phyloP scores from a whole-genome alignment of 2,329 filamentous ascomycete genomes.

The Zymoseptoria crescenta region DNA sequence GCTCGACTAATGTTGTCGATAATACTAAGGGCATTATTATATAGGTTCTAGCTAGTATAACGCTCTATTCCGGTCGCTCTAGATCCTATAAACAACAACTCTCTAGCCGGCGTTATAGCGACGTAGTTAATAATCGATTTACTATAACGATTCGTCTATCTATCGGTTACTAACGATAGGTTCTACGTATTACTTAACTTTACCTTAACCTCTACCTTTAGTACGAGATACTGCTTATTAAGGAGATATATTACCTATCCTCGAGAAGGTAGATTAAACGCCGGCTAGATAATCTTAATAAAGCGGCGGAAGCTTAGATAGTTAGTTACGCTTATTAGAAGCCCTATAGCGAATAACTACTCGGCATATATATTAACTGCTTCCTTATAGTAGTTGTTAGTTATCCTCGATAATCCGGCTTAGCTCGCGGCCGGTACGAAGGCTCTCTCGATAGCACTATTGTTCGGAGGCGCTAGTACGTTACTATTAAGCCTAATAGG shows the following conservation, averaged over 20 bases:
- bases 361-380: neutral
- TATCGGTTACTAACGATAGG: neutral
- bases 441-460: neutral
- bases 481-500: neutral
- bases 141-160: neutral
- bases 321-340: neutral
- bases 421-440: neutral
- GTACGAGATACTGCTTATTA: neutral
- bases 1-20: neutral
- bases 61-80: neutral
- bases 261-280: neutral
- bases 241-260: neutral
- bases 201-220: neutral
- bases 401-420: neutral
- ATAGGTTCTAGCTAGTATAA: neutral
- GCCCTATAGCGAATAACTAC: neutral
- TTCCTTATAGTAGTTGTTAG: neutral
- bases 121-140: neutral
- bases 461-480: neutral
- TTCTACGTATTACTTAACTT: neutral
- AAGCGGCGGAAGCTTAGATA: neutral
- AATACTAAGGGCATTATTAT: neutral
- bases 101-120: neutral
- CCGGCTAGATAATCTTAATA: neutral
- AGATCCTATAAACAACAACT: neutral